Percentiles rank a stretch among this genome's conserved stretches.
Conservation (phyloP, 2,329 filamentous ascomycete species). For the Penicillium rolfsii region DNA sequence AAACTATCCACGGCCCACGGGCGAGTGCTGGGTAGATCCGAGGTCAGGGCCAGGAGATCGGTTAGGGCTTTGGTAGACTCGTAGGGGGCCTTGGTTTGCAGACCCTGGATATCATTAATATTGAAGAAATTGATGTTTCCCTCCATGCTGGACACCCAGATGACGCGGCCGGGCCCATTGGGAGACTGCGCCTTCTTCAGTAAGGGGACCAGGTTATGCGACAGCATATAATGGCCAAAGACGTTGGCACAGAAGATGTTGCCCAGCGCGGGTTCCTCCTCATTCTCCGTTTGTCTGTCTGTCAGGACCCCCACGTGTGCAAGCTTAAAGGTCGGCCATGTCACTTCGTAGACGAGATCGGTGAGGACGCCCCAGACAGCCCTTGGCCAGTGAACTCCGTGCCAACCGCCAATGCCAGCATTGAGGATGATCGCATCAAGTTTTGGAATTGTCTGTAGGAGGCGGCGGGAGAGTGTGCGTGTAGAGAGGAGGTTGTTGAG, state of each 20-base stretch:
- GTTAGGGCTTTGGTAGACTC: constrained; percentile 86
- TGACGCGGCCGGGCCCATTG: constrained; percentile 64
- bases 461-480: constrained; percentile 55
- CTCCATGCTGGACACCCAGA: constrained; percentile 88
- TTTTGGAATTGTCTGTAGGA: constrained; percentile 61
- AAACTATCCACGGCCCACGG: constrained; percentile 60
- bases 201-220: constrained; percentile 76
- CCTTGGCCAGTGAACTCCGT: constrained; percentile 69
- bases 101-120: constrained; percentile 74
- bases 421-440: constrained; percentile 83
- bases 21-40: constrained; percentile 65
- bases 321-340: constrained; percentile 78
- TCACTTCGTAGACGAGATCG: constrained; percentile 68
- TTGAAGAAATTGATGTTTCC: constrained; percentile 62
- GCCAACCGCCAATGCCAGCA: constrained; percentile 86
- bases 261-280: constrained; percentile 66
- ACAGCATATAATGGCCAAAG: constrained; percentile 92
- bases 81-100: constrained; percentile 68
- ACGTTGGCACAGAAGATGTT: constrained; percentile 89
- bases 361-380: constrained; percentile 62
- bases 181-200: constrained; percentile 57
- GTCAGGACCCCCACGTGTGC: constrained; percentile 60
- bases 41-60: constrained; percentile 78
- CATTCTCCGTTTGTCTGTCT: constrained; percentile 51
- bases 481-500: constrained; percentile 60